Evolutionary conservation across 2,329 filamentous ascomycete genomes (phyloP).

Genomic region (Aspergillus thermomutatus): DNA sequence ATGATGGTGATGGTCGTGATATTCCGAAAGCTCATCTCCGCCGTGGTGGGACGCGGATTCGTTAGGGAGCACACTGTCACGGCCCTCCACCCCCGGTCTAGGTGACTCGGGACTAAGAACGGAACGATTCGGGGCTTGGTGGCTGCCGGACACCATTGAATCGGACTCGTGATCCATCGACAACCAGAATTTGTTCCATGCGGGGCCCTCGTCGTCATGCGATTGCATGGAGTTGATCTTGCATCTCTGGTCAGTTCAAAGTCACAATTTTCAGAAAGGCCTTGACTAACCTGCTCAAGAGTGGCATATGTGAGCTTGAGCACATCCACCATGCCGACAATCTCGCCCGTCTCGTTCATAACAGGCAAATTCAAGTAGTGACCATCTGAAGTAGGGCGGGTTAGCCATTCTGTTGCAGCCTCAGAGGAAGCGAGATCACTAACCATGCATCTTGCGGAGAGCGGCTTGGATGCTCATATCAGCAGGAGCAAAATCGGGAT

Average conservation of each 20-base stretch:
- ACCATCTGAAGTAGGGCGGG: conserved; percentile 61
- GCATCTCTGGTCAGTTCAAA: conserved; percentile 2
- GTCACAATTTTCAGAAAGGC: background rate
- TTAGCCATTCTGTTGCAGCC: background rate
- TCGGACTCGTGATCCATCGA: conserved; percentile 93
- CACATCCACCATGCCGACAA: conserved; percentile 99
- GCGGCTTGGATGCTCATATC: conserved; percentile 99
- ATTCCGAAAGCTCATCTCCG: conserved; percentile 72
- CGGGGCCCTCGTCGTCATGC: conserved; percentile 85
- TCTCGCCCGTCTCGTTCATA: conserved; percentile 96
- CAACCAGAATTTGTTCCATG: conserved; percentile 99
- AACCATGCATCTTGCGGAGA: conserved; percentile 97
- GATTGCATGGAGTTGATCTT: conserved; percentile 87
- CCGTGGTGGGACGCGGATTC: conserved; percentile 95
- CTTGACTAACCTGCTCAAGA: conserved; percentile 72
- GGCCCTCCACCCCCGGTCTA: conserved; percentile 61
- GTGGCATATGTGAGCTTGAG: conserved; percentile 98
- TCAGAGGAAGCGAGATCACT: conserved; percentile 33
- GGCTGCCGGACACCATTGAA: conserved; percentile 89
- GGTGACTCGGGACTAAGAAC: conserved; percentile 76
- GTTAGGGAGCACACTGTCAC: conserved; percentile 84
- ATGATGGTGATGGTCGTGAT: conserved; percentile 59
- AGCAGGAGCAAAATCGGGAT: conserved; percentile 96
- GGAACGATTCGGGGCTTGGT: conserved; percentile 69
- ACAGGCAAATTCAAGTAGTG: conserved; percentile 98